Percentiles rank a stretch among this genome's conserved stretches.
phyloP scores from a whole-genome alignment of 2,329 filamentous ascomycete species.

The Penicillium sp. region DNA sequence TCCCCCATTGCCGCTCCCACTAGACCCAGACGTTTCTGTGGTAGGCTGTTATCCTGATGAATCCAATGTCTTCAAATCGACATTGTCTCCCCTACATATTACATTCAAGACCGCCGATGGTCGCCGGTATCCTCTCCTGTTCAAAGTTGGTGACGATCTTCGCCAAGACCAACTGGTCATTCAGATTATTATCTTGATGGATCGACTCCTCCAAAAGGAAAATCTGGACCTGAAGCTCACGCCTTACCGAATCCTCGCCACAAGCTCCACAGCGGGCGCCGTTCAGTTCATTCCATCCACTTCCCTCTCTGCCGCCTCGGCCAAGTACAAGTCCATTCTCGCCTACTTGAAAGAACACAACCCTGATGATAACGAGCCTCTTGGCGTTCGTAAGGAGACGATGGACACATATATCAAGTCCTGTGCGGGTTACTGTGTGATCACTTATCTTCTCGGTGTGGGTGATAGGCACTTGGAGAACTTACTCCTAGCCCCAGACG shows the following conservation, averaged over 20 bases:
- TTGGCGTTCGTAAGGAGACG: constrained; percentile 86
- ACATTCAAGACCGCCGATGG: constrained; percentile 81
- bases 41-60: constrained; percentile 80
- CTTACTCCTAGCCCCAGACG: constrained; percentile 82
- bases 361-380: constrained; percentile 75
- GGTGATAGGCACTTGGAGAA: constrained; percentile 96
- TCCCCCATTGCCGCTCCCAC: constrained; percentile 79
- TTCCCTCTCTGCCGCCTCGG: constrained; percentile 77
- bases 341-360: constrained; percentile 88
- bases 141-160: constrained; percentile 95
- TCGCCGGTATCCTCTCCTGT: constrained; percentile 84
- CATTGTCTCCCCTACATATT: constrained; percentile 84
- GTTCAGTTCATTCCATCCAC: constrained; percentile 91
- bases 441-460: constrained; percentile 95
- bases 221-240: constrained; percentile 94
- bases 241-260: constrained; percentile 94
- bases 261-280: constrained; percentile 82
- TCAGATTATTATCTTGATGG: constrained; percentile 97
- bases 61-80: constrained; percentile 92
- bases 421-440: constrained; percentile 96
- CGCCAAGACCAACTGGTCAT: constrained; percentile 97
- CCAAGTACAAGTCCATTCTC: constrained; percentile 76
- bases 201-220: constrained; percentile 90
- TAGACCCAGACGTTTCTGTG: constrained; percentile 81
- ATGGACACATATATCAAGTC: constrained; percentile 96